Base-by-base conservation (phyloP, 2,329 filamentous ascomycete species). In the Pseudogymnoascus sp. region DNA sequence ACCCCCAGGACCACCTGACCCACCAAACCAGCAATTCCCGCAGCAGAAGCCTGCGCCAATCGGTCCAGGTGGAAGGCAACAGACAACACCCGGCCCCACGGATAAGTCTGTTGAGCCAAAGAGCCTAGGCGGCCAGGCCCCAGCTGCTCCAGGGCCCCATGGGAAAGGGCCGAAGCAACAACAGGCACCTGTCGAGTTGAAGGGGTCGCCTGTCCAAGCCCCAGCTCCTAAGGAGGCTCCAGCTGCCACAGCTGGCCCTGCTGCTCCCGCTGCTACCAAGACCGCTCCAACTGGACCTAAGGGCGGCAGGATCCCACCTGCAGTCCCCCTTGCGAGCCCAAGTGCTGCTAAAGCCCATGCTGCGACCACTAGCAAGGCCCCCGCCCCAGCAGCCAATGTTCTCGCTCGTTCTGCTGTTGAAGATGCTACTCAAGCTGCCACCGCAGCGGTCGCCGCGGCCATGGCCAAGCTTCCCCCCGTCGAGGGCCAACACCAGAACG, bases 371-470 rank as follows among this genome's bases (percentile, higher is more conserved):
- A 10, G 62, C 37, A 59, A 42, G n/a, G 40, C 11, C 11, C 31
- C 62, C 14, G 36, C 21, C 38, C 63, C 23, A 36, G 64, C 46
- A 23, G 62, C 18, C 34, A 53, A 28, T 62, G 42, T 63, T 23
- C 53, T 72, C 12, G 67, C 73, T 2, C 74, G 73, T 71, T 77
- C 77, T 10, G 73, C 77, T 53, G 77, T 88, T 8, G 81, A 84
- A 66, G 87, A 89, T 75, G 88, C 89, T 1, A 92, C 89, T 0
- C 85, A 88, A 72, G 85, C 88, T 40, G 89, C 89, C 1, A 88
- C 86, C 69, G 89, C 88, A 31, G 89, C 89, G 7, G 89, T 91
- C n/a, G 89, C 89, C 61, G 84, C 88, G 42, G 90, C 90, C 1
- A 91, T 92, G 87, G 88, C 89, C 1, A 89, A 90, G 71, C 80